phyloP scores from a whole-genome alignment of 306 rosid genomes.

The Vigna nakashimae region DNA sequence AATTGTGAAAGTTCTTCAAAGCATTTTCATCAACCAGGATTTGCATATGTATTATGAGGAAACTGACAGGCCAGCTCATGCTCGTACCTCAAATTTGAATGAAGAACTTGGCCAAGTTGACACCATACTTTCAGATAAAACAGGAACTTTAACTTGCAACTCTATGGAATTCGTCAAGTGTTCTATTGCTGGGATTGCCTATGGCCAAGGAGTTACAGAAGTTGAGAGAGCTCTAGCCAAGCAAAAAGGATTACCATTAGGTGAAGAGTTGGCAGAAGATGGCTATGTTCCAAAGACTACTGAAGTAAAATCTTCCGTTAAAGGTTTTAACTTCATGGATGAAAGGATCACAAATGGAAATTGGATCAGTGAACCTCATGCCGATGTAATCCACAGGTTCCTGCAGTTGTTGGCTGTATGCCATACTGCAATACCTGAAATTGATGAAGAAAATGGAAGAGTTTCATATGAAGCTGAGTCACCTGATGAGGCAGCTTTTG shows the following conservation, averaged over 20 bases:
- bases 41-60: conserved; percentile 83
- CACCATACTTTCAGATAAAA: conserved; percentile 89
- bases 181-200: conserved; percentile 86
- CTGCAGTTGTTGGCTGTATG: conserved; percentile 75
- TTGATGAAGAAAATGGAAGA: conserved; percentile 72
- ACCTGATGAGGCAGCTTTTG: conserved; percentile 97
- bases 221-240: conserved; percentile 86
- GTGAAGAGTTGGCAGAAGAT: conserved; percentile 45
- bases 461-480: conserved; percentile 92
- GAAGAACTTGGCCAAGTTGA: conserved; percentile 98
- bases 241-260: conserved; percentile 56
- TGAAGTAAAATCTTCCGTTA: conserved; percentile 52
- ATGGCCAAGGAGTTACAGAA: conserved; percentile 84
- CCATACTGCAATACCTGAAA: conserved; percentile 92
- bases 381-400: conserved; percentile 67
- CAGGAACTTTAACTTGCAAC: conserved; percentile 95
- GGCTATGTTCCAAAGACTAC: conserved; percentile 47
- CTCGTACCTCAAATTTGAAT: conserved; percentile 91
- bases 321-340: conserved; percentile 84
- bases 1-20: conserved; percentile 93
- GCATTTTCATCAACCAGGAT: conserved; percentile 82
- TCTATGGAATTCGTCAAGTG: conserved; percentile 97
- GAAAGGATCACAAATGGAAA: conserved; percentile 79
- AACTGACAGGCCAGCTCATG: conserved; percentile 84
- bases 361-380: conserved; percentile 73